These are phyloP conservation scores for Cnidoscolus chayamansa DNA, from an alignment of 441 rosid genomes.

Conservation along the genomic window DNA sequence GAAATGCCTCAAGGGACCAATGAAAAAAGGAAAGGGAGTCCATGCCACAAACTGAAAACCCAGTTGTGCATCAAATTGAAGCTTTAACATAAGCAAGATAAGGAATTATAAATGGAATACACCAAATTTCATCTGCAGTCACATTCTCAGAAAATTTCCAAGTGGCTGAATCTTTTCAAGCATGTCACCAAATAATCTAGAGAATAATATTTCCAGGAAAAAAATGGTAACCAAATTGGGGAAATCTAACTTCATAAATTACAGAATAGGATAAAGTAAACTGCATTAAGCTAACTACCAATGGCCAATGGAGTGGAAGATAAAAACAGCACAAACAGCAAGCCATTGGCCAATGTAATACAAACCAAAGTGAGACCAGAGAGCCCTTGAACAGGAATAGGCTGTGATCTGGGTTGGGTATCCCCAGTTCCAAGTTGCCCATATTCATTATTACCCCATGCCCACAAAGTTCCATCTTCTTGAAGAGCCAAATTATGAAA, in stretches of 20 bases:
- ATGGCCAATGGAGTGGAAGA: background rate
- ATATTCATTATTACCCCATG: slow-evolving; percentile 98
- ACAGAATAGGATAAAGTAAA: background rate
- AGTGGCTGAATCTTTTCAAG: background rate
- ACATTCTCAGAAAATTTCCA: background rate
- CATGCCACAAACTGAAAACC: background rate
- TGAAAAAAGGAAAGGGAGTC: background rate
- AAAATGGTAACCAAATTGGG: background rate
- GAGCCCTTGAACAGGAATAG: slow-evolving; percentile 84
- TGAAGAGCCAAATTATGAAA: slow-evolving; percentile 95
- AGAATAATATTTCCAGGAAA: background rate
- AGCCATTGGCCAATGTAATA: slow-evolving; percentile 7
- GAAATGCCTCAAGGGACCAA: background rate
- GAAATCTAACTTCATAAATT: background rate
- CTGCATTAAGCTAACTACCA: background rate
- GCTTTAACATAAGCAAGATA: background rate
- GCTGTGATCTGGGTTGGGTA: slow-evolving; percentile 96
- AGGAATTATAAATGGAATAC: background rate
- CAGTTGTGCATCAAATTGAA: background rate
- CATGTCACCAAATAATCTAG: background rate
- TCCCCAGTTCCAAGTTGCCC: slow-evolving; percentile 99
- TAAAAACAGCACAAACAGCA: slow-evolving; percentile 4
- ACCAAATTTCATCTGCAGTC: background rate
- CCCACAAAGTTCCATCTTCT: slow-evolving; percentile 94
- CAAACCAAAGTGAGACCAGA: slow-evolving; percentile 78